These are phyloP conservation scores for Cantharellus anzutake DNA, from an alignment of 768 basidiomycete genomes.

Conservation along the genomic window DNA sequence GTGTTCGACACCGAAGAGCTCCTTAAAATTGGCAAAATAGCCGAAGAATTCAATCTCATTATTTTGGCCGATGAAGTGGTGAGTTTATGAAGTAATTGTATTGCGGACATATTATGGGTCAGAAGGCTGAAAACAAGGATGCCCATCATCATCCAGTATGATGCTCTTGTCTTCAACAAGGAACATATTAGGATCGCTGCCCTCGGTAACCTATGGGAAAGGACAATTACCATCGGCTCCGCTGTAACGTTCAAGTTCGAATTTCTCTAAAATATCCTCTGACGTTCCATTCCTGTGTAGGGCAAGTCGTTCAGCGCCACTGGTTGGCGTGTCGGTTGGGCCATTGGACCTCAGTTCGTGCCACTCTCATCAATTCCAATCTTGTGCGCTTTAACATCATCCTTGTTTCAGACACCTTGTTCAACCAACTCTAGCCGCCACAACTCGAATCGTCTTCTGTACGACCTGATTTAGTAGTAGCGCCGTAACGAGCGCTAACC, in stretches of 20 bases:
- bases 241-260: constrained; percentile 53
- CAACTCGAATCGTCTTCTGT: constrained; percentile 88
- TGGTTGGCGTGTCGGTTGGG: constrained; percentile 96
- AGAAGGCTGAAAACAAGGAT: too few relatives aligned
- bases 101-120: too few relatives aligned
- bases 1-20: constrained; percentile 77
- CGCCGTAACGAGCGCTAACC: too few relatives aligned
- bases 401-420: constrained; percentile 35
- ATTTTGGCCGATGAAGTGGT: constrained; percentile 96
- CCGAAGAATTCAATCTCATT: constrained; percentile 80
- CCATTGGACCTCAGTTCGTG: constrained; percentile 48
- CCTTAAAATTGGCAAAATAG: constrained; percentile 65
- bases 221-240: constrained; percentile 90
- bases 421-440: constrained; percentile 70
- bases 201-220: constrained; percentile 97
- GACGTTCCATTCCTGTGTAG: not conserved
- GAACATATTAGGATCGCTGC: constrained; percentile 85
- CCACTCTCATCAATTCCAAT: not conserved
- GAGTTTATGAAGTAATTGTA: constrained; percentile 13
- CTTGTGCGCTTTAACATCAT: not conserved
- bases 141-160: constrained; percentile 41
- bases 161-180: constrained; percentile 70
- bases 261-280: not conserved
- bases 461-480: not conserved
- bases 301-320: constrained; percentile 85